Evolutionary conservation across 2,329 filamentous ascomycete genomes (phyloP).

Genomic region (Sporothrix phasma): DNA sequence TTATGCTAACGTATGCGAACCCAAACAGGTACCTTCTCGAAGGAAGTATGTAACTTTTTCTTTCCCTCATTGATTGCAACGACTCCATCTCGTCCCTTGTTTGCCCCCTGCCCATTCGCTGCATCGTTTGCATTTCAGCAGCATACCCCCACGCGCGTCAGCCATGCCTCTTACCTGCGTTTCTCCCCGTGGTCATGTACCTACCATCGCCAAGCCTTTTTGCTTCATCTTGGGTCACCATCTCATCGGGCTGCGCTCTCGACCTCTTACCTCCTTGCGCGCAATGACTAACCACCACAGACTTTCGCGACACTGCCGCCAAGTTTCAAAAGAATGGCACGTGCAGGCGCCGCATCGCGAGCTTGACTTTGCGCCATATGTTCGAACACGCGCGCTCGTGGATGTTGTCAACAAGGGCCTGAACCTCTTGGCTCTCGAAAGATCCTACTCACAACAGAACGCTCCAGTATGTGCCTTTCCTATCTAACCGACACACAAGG

Average conservation of each 20-base stretch:
- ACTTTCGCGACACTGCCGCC: slow-evolving; percentile 57
- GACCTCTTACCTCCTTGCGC: not conserved
- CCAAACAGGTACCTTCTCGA: slow-evolving; percentile 49
- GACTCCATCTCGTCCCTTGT: not conserved
- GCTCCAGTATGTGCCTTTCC: slow-evolving; percentile 34
- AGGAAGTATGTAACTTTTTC: slow-evolving; percentile 44
- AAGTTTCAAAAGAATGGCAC: slow-evolving; percentile 60
- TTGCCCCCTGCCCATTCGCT: not conserved
- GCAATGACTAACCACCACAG: slow-evolving; percentile 29
- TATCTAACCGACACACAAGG: not conserved
- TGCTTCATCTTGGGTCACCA: not conserved
- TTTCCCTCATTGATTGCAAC: not conserved
- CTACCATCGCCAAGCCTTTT: not conserved
- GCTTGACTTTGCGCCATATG: slow-evolving; percentile 54
- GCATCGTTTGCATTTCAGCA: no score
- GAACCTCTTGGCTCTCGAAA: slow-evolving; percentile 49
- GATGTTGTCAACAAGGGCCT: slow-evolving; percentile 54
- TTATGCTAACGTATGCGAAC: slow-evolving; percentile 11
- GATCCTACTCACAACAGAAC: slow-evolving; percentile 34
- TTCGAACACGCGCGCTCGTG: slow-evolving; percentile 55
- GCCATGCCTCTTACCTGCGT: not conserved
- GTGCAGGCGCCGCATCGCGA: slow-evolving; percentile 51
- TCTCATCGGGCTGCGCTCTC: not conserved
- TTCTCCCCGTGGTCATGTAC: not conserved
- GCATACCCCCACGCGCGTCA: not conserved